Evolutionary conservation across 768 basidiomycete genomes (phyloP).

Genomic region (Cantharellus anzutake): DNA sequence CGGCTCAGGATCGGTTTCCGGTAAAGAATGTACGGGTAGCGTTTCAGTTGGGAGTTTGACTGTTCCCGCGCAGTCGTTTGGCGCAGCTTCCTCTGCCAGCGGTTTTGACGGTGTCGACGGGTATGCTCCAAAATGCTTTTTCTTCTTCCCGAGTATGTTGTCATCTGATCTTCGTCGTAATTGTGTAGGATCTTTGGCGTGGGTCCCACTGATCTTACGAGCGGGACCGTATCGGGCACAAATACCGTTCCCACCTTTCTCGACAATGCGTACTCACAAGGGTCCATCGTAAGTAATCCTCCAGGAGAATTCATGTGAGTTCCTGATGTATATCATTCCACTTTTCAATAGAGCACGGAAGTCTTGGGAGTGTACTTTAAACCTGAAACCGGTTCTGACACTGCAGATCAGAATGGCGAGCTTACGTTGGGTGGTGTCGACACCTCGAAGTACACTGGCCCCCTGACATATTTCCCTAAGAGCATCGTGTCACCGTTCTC

Average conservation of each 20-base stretch:
- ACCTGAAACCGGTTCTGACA: background rate
- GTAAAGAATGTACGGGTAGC: background rate
- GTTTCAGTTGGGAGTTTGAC: background rate
- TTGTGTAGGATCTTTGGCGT: background rate
- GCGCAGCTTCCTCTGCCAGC: background rate
- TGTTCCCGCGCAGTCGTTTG: background rate
- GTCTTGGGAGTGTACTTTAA: background rate
- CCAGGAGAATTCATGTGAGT: no score
- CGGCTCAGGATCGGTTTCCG: background rate
- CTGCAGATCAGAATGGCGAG: background rate
- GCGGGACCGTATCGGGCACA: background rate
- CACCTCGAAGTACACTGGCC: background rate
- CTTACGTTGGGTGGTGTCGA: background rate
- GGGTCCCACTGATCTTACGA: background rate
- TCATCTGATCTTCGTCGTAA: background rate
- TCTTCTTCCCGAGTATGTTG: background rate
- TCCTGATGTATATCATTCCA: background rate
- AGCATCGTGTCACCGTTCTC: background rate
- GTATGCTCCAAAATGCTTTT: background rate
- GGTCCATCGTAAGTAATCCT: background rate
- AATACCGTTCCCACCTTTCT: background rate
- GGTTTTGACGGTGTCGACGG: background rate
- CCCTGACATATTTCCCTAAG: background rate
- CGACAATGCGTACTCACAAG: background rate
- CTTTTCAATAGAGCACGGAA: background rate